Evolutionary conservation across 2,329 filamentous ascomycete genomes (phyloP), one percentile per base, ranked within the genome.

Genomic region (Penicillium sp.): DNA sequence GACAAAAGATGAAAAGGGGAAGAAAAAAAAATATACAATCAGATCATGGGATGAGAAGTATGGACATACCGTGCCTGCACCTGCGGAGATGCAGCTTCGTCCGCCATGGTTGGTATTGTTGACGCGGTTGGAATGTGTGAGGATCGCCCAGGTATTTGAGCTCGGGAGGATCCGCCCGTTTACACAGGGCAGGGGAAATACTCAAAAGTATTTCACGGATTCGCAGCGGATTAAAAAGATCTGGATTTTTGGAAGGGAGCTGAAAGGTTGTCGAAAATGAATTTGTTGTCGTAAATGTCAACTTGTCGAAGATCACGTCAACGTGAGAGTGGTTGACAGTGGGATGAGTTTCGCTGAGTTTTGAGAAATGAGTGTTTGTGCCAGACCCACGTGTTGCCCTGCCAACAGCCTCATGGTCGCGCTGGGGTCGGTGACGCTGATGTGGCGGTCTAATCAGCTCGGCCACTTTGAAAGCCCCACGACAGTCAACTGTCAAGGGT

Each of bases 51-150:
- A 40, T 39, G 13, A 46, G 33, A 48, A 18, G 11, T 9, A 33
- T 18, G 18, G 18, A 56, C 57, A 29, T 48, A 60, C 57, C 54
- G 41, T 53, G 43, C 18, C 48, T 56, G 54, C 26, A 54, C 49
- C 47, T 48, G 52, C 37, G 52, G 26, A 33, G 42, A 51, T 38
- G 52, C 52, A 43, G 54, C 46, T 28, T 52, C 48, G 29, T 47
- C 53, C 33, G 38, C 50, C 57, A 60, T 60, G 49, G 51, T 57
- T 57, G 49, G 38, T 49, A 51, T 56, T 48, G 49, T 56, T 48
- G 49, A 51, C 51, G 45, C 50, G 57, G 36, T 54, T 40, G 52
- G 57, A 60, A 60, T 60, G 57, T 59, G 57, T 59, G 56, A 59
- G 52, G 52, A 33, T 11, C 32, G 18, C 5, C 34, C 32, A 46